These are phyloP conservation scores for Diplodia scrobiculata DNA, from an alignment of 2,329 filamentous ascomycete species.

Conservation along the genomic window DNA sequence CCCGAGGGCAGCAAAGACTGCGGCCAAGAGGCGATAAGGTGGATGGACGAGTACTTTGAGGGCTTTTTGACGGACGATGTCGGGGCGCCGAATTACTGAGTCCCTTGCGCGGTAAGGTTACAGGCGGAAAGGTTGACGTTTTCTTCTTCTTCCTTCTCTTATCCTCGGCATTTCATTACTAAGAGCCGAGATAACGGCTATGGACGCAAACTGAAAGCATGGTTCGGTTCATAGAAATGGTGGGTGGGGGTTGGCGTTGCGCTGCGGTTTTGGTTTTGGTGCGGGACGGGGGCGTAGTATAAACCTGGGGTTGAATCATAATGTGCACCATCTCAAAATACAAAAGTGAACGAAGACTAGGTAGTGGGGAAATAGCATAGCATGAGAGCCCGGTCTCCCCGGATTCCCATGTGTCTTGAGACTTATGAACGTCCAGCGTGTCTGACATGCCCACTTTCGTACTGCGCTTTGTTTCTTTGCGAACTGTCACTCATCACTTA, in stretches of 20 bases:
- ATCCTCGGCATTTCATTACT: not conserved
- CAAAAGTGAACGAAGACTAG: too few species aligned
- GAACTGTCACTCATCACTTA: too few species aligned
- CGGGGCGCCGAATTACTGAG: constrained; percentile 13
- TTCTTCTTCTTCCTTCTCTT: not conserved
- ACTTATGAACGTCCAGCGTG: too few species aligned
- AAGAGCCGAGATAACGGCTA: not conserved
- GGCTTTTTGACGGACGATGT: constrained; percentile 43
- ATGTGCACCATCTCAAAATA: not conserved
- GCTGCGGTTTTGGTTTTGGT: not conserved
- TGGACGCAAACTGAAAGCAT: not conserved
- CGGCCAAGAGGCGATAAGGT: constrained; percentile 44
- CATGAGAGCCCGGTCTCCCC: too few species aligned
- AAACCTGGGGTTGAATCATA: not conserved
- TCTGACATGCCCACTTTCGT: too few species aligned
- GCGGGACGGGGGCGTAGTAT: not conserved
- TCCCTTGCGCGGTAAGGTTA: not conserved
- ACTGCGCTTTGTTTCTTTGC: too few species aligned
- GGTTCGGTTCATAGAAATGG: not conserved
- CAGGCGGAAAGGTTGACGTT: not conserved
- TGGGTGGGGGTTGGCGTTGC: not conserved
- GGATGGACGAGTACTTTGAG: constrained; percentile 57
- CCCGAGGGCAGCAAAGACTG: constrained; percentile 37
- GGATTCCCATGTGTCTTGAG: too few species aligned
- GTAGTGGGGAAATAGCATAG: too few species aligned